Percentiles rank a stretch among this genome's conserved stretches.
phyloP scores from a whole-genome alignment of 129 eudicot species.

The Lactuca saligna region DNA sequence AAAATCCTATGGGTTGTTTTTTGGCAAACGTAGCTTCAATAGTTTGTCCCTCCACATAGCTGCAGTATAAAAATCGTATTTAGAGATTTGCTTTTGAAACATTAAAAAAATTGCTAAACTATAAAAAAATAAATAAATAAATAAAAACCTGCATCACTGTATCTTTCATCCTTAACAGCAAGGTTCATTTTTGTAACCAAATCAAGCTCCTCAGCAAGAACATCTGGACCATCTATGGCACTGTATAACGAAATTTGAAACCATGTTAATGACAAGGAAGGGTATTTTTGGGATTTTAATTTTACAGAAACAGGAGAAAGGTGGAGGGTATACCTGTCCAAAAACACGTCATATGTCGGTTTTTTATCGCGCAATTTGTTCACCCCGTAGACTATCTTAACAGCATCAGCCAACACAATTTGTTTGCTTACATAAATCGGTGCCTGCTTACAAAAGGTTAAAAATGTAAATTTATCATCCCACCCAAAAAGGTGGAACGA shows the following conservation, averaged over 20 bases:
- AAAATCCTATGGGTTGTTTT: conserved; percentile 18
- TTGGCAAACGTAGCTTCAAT: conserved; percentile 35
- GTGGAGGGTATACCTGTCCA: conserved; percentile 52
- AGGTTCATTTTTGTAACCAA: conserved; percentile 49
- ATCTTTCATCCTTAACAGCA: conserved; percentile 64
- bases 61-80: conserved; percentile 11
- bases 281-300: conserved; percentile 17
- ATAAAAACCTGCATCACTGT: conserved; percentile 61
- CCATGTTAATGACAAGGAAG: conserved; percentile 15
- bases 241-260: conserved; percentile 30
- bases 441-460: conserved; percentile 37
- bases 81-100: too few species aligned
- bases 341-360: conserved; percentile 52
- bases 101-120: too few species aligned
- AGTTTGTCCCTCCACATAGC: conserved; percentile 76
- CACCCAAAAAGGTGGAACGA: too few species aligned
- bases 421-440: conserved; percentile 73
- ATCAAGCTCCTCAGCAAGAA: conserved; percentile 57
- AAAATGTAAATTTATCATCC: neutral
- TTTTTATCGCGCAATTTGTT: conserved; percentile 41
- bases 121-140: too few species aligned
- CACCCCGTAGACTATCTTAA: conserved; percentile 47
- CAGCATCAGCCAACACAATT: conserved; percentile 64
- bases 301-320: conserved; percentile 7
- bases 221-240: conserved; percentile 73